These are phyloP conservation scores for Hypoxylon subgilvum DNA, from an alignment of 495 filamentous ascomycete species.

Conservation along the genomic window DNA sequence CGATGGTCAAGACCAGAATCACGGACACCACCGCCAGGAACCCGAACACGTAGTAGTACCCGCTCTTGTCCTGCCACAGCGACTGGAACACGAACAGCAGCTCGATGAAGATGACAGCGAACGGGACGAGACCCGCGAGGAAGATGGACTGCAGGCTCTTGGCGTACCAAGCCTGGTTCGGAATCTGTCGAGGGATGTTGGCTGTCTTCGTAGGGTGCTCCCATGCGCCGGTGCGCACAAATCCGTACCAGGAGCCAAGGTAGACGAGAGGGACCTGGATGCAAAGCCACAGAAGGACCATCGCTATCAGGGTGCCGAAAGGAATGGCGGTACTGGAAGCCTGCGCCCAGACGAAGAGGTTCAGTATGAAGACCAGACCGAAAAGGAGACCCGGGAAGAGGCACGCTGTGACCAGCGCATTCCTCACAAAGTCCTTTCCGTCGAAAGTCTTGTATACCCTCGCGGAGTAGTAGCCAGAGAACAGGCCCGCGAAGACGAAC, in stretches of 20 bases:
- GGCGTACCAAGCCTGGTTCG: constrained; percentile 81
- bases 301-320: constrained; percentile 79
- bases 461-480: constrained; percentile 92
- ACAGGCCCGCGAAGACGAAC: constrained; percentile 85
- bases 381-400: constrained; percentile 87
- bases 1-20: constrained; percentile 78
- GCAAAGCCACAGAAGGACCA: constrained; percentile 83
- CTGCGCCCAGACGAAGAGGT: constrained; percentile 93
- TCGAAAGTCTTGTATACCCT: constrained; percentile 88
- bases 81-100: constrained; percentile 91
- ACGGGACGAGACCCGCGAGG: constrained; percentile 83
- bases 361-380: constrained; percentile 78
- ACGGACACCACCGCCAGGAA: constrained; percentile 79
- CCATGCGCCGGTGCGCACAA: constrained; percentile 69
- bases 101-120: constrained; percentile 93
- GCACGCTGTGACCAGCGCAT: constrained; percentile 81
- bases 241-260: constrained; percentile 81
- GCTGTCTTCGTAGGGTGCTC: constrained; percentile 88
- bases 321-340: constrained; percentile 90
- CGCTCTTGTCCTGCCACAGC: constrained; percentile 90
- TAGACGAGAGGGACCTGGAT: constrained; percentile 92
- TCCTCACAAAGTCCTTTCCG: constrained; percentile 78
- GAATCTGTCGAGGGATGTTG: constrained; percentile 74
- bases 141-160: constrained; percentile 66
- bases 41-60: constrained; percentile 94